Evolutionary conservation across 805 yeast genomes (phyloP).

Genomic region (Candida multigemmis): DNA sequence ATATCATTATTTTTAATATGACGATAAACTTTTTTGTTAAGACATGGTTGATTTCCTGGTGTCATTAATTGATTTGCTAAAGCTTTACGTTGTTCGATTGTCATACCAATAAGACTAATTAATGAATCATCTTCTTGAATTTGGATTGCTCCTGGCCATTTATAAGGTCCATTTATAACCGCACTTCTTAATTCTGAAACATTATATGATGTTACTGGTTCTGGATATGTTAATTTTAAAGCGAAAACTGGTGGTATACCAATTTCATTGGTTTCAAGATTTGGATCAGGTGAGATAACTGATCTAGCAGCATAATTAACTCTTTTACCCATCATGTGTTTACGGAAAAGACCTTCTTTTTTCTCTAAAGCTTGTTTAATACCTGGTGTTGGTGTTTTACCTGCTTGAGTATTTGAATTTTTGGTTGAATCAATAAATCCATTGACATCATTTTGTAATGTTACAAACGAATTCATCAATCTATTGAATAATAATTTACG

Average conservation of each 20-base stretch:
- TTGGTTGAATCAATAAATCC: conserved; percentile 89
- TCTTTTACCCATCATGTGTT: conserved; percentile 99
- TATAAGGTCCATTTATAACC: conserved; percentile 93
- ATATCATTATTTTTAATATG: conserved; percentile 94
- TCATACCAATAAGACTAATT: conserved; percentile 79
- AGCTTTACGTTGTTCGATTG: conserved; percentile 88
- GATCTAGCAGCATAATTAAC: conserved; percentile 99
- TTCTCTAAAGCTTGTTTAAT: conserved; percentile 95
- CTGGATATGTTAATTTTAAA: conserved; percentile 90
- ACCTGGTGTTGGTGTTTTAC: conserved; percentile 82
- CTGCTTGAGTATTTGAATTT: conserved; percentile 63
- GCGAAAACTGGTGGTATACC: conserved; percentile 99
- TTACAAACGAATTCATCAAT: conserved; percentile 92
- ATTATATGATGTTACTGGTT: conserved; percentile 91
- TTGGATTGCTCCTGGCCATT: conserved; percentile 98
- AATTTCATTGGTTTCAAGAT: conserved; percentile 93
- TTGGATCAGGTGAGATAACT: conserved; percentile 98
- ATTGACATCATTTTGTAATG: conserved; percentile 90
- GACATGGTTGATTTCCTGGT: conserved; percentile 52
- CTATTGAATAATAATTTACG: conserved; percentile 74
- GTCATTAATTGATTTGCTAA: conserved; percentile 90
- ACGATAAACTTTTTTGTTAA: conserved; percentile 88
- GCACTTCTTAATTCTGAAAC: conserved; percentile 87
- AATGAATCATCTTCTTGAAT: conserved; percentile 92
- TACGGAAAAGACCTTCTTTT: conserved; percentile 97